Percentiles rank a stretch among this genome's conserved stretches.
Evolutionary conservation across 1,284 basidiomycete genomes (phyloP).

Genomic region (Rhodotorula sp.): DNA sequence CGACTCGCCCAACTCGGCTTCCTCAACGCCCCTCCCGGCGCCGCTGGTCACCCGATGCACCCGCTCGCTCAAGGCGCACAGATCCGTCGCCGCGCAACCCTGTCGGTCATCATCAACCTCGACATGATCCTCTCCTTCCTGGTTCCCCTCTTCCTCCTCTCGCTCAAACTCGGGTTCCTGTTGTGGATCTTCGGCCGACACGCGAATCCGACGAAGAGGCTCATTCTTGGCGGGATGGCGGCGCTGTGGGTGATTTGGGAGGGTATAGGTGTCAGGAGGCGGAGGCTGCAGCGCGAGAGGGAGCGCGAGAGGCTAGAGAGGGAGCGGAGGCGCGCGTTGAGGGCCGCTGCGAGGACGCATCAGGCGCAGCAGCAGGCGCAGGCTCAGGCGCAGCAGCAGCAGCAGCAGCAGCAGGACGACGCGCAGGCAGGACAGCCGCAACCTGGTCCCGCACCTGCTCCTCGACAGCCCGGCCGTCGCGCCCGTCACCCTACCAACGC

Average conservation of each 20-base stretch:
- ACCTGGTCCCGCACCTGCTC: not conserved
- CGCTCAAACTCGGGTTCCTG: slow-evolving; percentile 44
- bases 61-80: not conserved
- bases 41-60: not conserved
- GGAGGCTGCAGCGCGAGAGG: slow-evolving; percentile 20
- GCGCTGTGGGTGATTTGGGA: slow-evolving; percentile 44
- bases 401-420: not conserved
- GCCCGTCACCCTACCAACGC: slow-evolving; percentile 4
- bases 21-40: not conserved
- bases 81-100: slow-evolving; percentile 15
- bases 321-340: slow-evolving; percentile 10
- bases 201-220: slow-evolving; percentile 39
- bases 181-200: slow-evolving; percentile 45
- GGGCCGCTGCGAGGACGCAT: not conserved
- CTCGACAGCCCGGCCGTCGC: not conserved
- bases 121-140: slow-evolving; percentile 42
- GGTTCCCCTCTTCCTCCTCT: slow-evolving; percentile 43
- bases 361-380: not conserved
- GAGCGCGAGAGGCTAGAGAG: slow-evolving; percentile 20
- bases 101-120: slow-evolving; percentile 44
- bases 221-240: slow-evolving; percentile 39
- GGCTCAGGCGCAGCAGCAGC: not conserved
- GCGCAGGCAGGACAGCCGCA: not conserved
- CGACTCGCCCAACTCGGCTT: not conserved
- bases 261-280: slow-evolving; percentile 33